Percentiles rank a stretch among this genome's conserved stretches.
These are phyloP conservation scores for Aspergillus brunneoviolaceus DNA, from an alignment of 2,329 filamentous ascomycete species.

Conservation along the genomic window DNA sequence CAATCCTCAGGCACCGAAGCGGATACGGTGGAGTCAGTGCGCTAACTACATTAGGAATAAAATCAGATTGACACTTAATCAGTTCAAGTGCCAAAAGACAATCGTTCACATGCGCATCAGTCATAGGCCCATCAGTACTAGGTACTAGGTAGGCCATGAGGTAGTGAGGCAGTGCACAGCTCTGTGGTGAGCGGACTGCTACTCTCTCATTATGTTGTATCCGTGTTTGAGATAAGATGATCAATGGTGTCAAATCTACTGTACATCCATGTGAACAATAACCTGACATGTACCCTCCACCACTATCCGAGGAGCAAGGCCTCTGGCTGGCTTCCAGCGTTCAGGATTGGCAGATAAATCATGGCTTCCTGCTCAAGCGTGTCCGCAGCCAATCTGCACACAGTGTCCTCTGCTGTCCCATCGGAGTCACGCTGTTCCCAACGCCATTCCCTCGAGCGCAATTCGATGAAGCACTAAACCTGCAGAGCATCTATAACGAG, in stretches of 20 bases:
- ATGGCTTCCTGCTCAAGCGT: constrained; percentile 42
- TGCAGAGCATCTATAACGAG: constrained; percentile 62
- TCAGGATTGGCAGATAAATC: constrained; percentile 45
- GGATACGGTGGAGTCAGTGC: background rate
- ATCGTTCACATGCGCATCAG: too few relatives aligned
- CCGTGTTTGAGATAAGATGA: too few relatives aligned
- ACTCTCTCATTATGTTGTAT: too few relatives aligned
- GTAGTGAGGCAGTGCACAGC: background rate
- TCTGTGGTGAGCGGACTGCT: too few relatives aligned
- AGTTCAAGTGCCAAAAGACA: background rate
- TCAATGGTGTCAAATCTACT: too few relatives aligned
- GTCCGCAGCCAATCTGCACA: constrained; percentile 27
- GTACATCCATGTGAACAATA: too few relatives aligned
- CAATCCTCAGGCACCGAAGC: background rate
- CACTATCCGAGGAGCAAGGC: constrained; percentile 40
- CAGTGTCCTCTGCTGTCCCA: constrained; percentile 19
- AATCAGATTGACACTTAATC: background rate
- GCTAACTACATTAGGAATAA: background rate
- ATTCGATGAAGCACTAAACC: constrained; percentile 50
- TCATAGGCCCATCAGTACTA: too few relatives aligned
- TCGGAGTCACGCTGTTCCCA: constrained; percentile 35
- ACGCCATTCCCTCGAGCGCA: constrained; percentile 33
- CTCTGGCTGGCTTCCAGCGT: constrained; percentile 31
- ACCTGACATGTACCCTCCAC: constrained; percentile 19
- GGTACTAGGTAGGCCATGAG: background rate